These are phyloP conservation scores for Fusarium sp. DNA, from an alignment of 2,329 filamentous ascomycete species.

Conservation along the genomic window DNA sequence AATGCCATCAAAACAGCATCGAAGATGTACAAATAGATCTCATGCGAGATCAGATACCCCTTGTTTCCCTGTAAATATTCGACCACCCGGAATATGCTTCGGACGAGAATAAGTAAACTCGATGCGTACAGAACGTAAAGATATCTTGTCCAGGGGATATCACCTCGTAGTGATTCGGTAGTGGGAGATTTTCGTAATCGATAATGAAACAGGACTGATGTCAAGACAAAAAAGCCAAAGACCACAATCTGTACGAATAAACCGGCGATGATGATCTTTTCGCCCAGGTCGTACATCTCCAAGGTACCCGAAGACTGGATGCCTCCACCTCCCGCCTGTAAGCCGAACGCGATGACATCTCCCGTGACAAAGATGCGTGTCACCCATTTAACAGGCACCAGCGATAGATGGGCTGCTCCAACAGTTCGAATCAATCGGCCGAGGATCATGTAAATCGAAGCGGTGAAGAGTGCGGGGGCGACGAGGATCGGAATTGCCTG, in stretches of 20 bases:
- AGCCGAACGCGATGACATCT: background rate
- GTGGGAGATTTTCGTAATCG: background rate
- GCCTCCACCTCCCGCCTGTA: slow-evolving; percentile 5
- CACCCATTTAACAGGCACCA: slow-evolving; percentile 13
- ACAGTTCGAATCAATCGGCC: slow-evolving; percentile 12
- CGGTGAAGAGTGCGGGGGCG: slow-evolving; percentile 9
- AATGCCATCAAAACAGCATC: slow-evolving; percentile 12
- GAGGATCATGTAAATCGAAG: slow-evolving; percentile 23
- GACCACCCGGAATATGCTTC: slow-evolving; percentile 13
- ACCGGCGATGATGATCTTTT: slow-evolving; percentile 13
- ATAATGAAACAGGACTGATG: slow-evolving; percentile 3
- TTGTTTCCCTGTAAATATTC: slow-evolving; percentile 5
- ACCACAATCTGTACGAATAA: slow-evolving; percentile 1
- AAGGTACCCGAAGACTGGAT: slow-evolving; percentile 5
- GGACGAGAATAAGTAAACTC: slow-evolving; percentile 5
- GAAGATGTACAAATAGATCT: slow-evolving; percentile 7
- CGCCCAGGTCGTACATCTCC: background rate
- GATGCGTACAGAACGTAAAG: slow-evolving; percentile 13
- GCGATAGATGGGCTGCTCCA: background rate
- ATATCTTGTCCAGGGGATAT: background rate
- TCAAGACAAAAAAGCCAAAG: slow-evolving; percentile 14
- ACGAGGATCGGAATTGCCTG: slow-evolving; percentile 21
- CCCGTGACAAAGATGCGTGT: slow-evolving; percentile 12
- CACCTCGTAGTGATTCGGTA: background rate
- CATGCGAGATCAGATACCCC: slow-evolving; percentile 9